Evolutionary conservation across 2,329 filamentous ascomycete genomes (phyloP), one percentile per base, ranked within the genome.

Genomic region (Fonsecaea pedrosoi): DNA sequence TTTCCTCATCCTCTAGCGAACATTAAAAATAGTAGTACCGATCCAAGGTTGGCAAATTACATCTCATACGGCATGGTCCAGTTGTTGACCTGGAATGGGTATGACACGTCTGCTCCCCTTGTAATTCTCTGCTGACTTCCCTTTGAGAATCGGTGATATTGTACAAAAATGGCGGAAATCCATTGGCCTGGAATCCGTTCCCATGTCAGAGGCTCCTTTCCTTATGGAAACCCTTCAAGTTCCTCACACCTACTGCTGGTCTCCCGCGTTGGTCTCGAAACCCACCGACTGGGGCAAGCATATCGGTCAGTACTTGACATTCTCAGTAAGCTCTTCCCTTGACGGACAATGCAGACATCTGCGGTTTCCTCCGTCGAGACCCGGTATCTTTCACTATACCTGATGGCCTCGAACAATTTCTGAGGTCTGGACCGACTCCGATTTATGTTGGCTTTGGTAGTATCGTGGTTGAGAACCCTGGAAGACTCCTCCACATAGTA

Each of bases 361-460:
- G 79, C 40, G 82, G 83, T 0, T 85, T 84, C 68, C 82, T 82
- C 66, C 83, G 84, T 69, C 71, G 76, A 35, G 73, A 75, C 62
- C 60, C 73, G 1, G 74, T 78, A n/a, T n/a, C 69, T 7, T 80
- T 82, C 64, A 76, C 71, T 0, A 82, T 83, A 0, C 75, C 79
- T 0, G 62, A 74, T 0, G 80, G 81, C 7, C 69, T 85, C 2
- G 73, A 71, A 2, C 67, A 70, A 0, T 87, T 86, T 57, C 77
- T 87, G 1, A 72, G 70, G 10, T 73, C 75, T 0, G 85, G 85
- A 0, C 78, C 82, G 1, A 77, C 81, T 5, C 85, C 85, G 0
- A 73, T 87, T 0, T 87, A 87, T 60, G 83, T 87, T 40, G 85
- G 85, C 0, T 87, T 87, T 69, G 85, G 85, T 4, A 84, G 81